Base-by-base conservation (phyloP, 768 basidiomycete genomes). In the Suillus alpinus region DNA sequence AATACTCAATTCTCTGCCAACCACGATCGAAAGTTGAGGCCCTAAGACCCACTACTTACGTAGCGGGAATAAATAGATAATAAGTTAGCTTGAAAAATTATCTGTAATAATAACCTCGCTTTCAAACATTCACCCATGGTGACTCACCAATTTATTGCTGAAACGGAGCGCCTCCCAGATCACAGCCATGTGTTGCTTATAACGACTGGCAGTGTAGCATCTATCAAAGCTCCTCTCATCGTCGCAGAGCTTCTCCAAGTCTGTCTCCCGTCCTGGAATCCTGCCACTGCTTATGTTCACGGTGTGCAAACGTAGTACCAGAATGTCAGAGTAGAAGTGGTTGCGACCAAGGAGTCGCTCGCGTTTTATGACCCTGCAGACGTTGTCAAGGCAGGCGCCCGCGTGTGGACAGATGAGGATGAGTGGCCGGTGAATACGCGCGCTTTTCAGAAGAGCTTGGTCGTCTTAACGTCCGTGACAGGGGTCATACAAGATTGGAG, bases 181-280 rank as follows among this genome's bases (percentile, higher is more conserved):
- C 57, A 73, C 61, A 60, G 59, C 1, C 89, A 96, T 69, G 85
- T 97, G 47, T 75, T 98, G 6, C 80, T 98, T 41, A 86, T 98
- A 62, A 88, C 91, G 0, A 92, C 94, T 0, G 96, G 97, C 18
- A 95, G 93, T 68, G 96, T 99, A 12, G 96, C 97, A 0, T 94
- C 94, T 57, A 84, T 98, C 70, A 98, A 98, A 69, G 88, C 88
- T 1, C 94, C 95, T 4, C 81, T 97, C 56, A 97, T 99, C 61
- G 92, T 94, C 23, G 73, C 80, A 36, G 89, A 89, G 64, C 80
- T 98, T 34, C 77, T 89, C 46, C 76, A 77, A 63, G 89, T 89
- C 56, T 43, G 40, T 57, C 1, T n/a, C n/a, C n/a, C 5, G 20
- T 36, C 31, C 31, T 52, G 49, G 44, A n/a, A 56, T 46, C 41